Evolutionary conservation across 371 early-diverging fungal genomes (phyloP), one percentile per base, ranked within the genome.

Genomic region (Mortierella sp.): DNA sequence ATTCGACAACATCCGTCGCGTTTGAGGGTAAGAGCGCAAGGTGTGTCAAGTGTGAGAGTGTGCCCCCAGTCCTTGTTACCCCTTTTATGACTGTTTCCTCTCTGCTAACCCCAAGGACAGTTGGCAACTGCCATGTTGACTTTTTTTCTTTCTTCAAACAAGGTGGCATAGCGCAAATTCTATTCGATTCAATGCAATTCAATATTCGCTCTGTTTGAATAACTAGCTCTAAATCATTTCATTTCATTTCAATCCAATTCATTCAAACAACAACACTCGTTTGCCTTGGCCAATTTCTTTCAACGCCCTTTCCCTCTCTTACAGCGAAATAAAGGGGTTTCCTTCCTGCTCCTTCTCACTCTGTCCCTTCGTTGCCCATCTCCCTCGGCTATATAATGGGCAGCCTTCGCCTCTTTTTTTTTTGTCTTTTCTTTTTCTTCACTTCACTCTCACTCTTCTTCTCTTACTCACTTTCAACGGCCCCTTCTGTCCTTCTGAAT

Each of bases 341-440:
- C 8, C 26, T 26, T 63, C 14, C 9, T n/a, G n/a, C n/a, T n/a
- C n/a, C 38, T 2, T 9, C 42, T 28, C 65, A 3, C 42, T 38
- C 42, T 38, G 42, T n/a, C n/a, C n/a, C n/a, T n/a, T n/a, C n/a
- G 31, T 19, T 65, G 4, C 21, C 26, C 28, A 28, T 9, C 31
- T 38, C 10, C 21, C 28, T 6, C 38, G 28, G 72, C 60, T 77
- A 77, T 77, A 72, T n/a, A 77, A 45, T 57, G 42, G 70, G 48
- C n/a, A 34, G 28, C 60, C 72, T 34, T 68, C 50, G 42, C 70
- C 58, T 31, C 31, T 45, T 75, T 79, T 73, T 48, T 24, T 63
- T 52, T 74, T 34, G 57, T 65, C 57, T 57, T 24, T 57, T 24
- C 57, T 28, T 52, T 14, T 34, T 71, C 38, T 57, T 52, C 54